phyloP scores from a whole-genome alignment of 345 rosid genomes.

The Excoecaria cochinchinensis region DNA sequence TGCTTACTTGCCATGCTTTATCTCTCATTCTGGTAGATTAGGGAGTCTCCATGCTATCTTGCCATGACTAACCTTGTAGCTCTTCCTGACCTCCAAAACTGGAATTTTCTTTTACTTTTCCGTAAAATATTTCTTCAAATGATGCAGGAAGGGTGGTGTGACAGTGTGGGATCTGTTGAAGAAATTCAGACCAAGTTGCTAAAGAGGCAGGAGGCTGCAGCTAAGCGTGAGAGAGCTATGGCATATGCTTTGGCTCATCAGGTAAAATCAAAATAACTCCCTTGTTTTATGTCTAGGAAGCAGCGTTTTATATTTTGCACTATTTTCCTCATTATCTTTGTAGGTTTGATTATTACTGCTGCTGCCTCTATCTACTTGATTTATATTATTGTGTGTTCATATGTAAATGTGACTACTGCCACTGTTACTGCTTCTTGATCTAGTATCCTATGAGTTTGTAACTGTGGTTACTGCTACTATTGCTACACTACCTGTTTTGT shows the following conservation, averaged over 20 bases:
- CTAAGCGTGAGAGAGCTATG: constrained; percentile 99
- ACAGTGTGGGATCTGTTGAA: constrained; percentile 91
- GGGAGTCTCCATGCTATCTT: not conserved
- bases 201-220: constrained; percentile 98
- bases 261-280: constrained; percentile 41
- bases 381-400: not conserved
- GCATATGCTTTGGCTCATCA: constrained; percentile 98
- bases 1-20: not conserved
- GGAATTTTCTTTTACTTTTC: not conserved
- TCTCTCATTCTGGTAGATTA: not conserved
- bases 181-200: constrained; percentile 87
- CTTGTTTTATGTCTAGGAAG: constrained; percentile 1
- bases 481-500: too few species aligned
- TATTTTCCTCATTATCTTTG: not conserved
- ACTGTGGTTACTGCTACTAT: too few species aligned
- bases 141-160: constrained; percentile 95
- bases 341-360: not conserved
- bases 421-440: too few species aligned
- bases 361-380: not conserved
- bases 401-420: too few species aligned
- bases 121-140: constrained; percentile 10
- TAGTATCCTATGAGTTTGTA: too few species aligned
- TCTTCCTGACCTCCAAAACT: not conserved
- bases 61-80: not conserved
- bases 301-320: not conserved